A percentile compares a stretch with the other conserved stretches of the same genome.
Evolutionary conservation across 441 rosid genomes (phyloP).

Genomic region (Pelargonium cotyledonis): DNA sequence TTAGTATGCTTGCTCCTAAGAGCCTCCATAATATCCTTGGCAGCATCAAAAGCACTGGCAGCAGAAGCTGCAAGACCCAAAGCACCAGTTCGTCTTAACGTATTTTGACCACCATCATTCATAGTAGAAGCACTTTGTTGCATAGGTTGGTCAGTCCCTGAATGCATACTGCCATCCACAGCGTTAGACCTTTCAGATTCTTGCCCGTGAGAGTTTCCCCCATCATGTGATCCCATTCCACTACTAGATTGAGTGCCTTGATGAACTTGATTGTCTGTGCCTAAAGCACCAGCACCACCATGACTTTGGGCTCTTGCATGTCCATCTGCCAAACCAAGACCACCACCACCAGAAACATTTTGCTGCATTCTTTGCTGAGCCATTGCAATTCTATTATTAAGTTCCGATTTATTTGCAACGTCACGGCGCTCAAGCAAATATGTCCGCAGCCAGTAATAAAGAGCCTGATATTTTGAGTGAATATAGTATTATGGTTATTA

Average conservation of each 20-base stretch:
- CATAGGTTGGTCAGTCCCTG: conserved; percentile 64
- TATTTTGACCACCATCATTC: conserved; percentile 55
- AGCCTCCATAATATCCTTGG: conserved; percentile 97
- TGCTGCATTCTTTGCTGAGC: conserved; percentile 94
- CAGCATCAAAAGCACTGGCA: conserved; percentile 87
- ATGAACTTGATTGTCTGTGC: conserved; percentile 61
- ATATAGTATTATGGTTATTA: not conserved
- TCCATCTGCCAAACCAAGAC: conserved; percentile 52
- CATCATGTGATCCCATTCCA: conserved; percentile 59
- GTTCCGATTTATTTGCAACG: conserved; percentile 85
- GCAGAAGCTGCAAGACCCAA: conserved; percentile 67
- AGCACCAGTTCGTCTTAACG: conserved; percentile 59
- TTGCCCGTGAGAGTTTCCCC: conserved; percentile 68
- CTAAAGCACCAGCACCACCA: conserved; percentile 38
- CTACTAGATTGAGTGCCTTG: conserved; percentile 51
- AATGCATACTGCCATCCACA: conserved; percentile 47
- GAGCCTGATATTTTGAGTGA: conserved; percentile 42
- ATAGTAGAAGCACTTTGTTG: conserved; percentile 61
- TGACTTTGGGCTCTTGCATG: conserved; percentile 47
- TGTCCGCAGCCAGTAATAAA: conserved; percentile 97
- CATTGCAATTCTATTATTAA: conserved; percentile 58
- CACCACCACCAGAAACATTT: conserved; percentile 43
- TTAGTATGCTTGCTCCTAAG: conserved; percentile 93
- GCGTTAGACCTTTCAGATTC: conserved; percentile 64
- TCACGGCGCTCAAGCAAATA: conserved; percentile 97